phyloP scores from a whole-genome alignment of 83 land plant genomes.

The Picea mariana region DNA sequence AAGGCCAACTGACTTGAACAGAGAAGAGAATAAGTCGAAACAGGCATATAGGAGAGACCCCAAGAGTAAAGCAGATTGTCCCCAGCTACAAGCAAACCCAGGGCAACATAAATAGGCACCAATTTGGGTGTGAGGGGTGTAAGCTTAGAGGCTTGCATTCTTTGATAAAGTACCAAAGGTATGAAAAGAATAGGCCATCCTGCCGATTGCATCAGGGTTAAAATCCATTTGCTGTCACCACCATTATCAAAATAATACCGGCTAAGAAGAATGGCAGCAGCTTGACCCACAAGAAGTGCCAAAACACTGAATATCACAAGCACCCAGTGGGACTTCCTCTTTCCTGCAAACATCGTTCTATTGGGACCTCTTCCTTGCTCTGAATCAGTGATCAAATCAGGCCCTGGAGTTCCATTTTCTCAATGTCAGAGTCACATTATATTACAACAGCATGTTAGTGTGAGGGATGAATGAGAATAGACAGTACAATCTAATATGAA shows the following conservation, averaged over 20 bases:
- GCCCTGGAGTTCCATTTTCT: too few species aligned
- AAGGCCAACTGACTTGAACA: neutral
- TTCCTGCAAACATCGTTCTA: too few species aligned
- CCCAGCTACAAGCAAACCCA: too few species aligned
- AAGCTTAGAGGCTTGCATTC: neutral
- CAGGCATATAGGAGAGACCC: too few species aligned
- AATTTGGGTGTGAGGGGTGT: neutral
- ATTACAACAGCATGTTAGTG: too few species aligned
- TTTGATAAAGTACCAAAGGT: conserved; percentile 11
- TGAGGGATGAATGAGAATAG: too few species aligned
- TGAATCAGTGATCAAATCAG: too few species aligned
- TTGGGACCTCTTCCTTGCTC: too few species aligned
- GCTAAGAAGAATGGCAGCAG: conserved; percentile 27
- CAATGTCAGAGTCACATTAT: too few species aligned
- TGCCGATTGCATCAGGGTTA: conserved; percentile 27
- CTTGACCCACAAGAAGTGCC: conserved; percentile 26
- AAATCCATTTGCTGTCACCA: conserved; percentile 33
- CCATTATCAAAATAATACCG: conserved; percentile 25
- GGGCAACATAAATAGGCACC: neutral
- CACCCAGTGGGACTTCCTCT: conserved; percentile 11
- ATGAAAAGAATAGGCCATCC: conserved; percentile 23
- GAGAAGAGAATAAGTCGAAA: too few species aligned
- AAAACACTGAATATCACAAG: conserved; percentile 14
- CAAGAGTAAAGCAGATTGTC: too few species aligned
- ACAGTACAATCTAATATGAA: too few species aligned